Evolutionary conservation across 2,329 filamentous ascomycete species (phyloP).

Genomic region (Gyromitra esculenta): DNA sequence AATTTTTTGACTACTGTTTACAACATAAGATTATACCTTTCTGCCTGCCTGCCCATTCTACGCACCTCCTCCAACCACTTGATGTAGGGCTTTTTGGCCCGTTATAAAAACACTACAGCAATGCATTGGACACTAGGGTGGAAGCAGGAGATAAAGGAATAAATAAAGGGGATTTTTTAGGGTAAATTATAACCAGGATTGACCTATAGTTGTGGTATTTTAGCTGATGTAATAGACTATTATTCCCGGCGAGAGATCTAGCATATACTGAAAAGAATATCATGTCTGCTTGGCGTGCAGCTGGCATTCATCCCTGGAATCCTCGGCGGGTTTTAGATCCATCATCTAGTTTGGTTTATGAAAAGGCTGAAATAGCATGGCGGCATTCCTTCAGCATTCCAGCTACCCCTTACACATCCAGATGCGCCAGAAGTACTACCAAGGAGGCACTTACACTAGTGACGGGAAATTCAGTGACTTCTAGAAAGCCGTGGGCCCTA

Average conservation of each 20-base stretch:
- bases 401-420: not conserved
- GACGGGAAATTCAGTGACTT: not conserved
- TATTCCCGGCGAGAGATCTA: not conserved
- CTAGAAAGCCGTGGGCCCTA: not conserved
- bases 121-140: not conserved
- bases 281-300: not conserved
- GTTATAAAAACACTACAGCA: not conserved
- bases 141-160: not conserved
- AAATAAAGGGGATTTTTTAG: not conserved
- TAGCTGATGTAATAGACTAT: not conserved
- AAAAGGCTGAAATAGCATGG: not conserved
- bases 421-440: not conserved
- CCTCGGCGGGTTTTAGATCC: not conserved
- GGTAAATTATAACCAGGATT: not conserved
- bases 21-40: slow-evolving; percentile 59
- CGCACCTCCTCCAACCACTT: not conserved
- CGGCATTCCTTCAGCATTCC: not conserved
- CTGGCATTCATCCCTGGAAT: slow-evolving; percentile 22
- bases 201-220: not conserved
- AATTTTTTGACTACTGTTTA: slow-evolving; percentile 60
- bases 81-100: not conserved
- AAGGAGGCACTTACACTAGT: slow-evolving; percentile 8
- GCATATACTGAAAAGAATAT: slow-evolving; percentile 10
- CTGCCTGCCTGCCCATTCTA: not conserved
- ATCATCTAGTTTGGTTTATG: not conserved